A percentile compares a stretch with the other conserved stretches of the same genome.
These are phyloP conservation scores for Vanrija sp. DNA, from an alignment of 1,284 basidiomycete species.

Conservation along the genomic window DNA sequence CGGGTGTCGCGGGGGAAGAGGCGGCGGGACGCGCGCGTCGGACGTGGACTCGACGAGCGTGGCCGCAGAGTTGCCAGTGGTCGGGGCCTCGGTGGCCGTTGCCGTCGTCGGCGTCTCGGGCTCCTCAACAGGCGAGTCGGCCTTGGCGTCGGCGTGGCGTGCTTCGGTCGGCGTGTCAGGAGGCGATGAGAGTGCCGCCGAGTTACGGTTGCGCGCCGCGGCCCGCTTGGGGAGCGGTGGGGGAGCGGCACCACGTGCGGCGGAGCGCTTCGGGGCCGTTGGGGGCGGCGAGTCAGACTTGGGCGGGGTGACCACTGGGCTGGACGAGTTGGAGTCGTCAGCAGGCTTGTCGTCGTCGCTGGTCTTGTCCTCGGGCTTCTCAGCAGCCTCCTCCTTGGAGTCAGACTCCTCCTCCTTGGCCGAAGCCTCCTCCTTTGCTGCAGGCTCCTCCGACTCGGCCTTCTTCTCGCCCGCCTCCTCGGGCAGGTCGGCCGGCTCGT, in stretches of 20 bases:
- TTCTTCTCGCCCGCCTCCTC: not conserved
- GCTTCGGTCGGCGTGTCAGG: not conserved
- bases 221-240: conserved; percentile 34
- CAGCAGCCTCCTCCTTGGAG: conserved; percentile 4
- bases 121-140: conserved; percentile 4
- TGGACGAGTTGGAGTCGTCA: conserved; percentile 5
- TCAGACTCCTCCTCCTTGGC: conserved; percentile 9
- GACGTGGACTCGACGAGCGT: not conserved
- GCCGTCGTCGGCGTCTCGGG: not conserved
- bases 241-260: conserved; percentile 10
- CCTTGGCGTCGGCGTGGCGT: conserved; percentile 6
- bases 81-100: not conserved
- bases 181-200: conserved; percentile 21
- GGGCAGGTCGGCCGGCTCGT: conserved; percentile 4
- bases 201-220: conserved; percentile 26
- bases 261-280: not conserved
- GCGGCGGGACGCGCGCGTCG: not conserved
- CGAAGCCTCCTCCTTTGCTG: no score
- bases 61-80: not conserved
- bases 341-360: conserved; percentile 2
- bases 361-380: conserved; percentile 3
- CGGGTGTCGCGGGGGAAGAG: not conserved
- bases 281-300: not conserved
- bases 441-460: conserved; percentile 1
- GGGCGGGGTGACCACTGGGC: not conserved